Base-by-base conservation (phyloP, 306 rosid species). In the Erythrophleum fordii region DNA sequence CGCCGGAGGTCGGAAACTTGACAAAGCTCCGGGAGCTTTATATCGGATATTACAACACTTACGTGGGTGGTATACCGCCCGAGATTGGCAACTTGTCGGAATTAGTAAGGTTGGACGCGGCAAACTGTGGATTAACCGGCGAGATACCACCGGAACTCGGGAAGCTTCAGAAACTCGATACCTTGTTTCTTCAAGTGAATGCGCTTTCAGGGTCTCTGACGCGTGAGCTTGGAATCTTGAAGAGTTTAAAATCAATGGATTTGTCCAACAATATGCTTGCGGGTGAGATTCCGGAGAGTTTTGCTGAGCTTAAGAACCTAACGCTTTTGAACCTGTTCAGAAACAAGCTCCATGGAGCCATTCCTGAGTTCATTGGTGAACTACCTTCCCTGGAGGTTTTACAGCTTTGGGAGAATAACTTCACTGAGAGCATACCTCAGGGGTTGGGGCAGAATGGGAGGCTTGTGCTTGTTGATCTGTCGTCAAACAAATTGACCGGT, bases 341-440 rank as follows among this genome's bases (percentile, higher is more conserved):
- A 39, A 95, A 95, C 80, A 90, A 83, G 90, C 99, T 95, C 34
- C 93, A 95, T 69, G 99, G 99, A 8, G 91, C 92, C 5, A 95
- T 95, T 80, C 99, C 99, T 0, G 97, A 91, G 80, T 95, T 95
- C 37, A 69, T 95, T 8, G 99, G 97, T 2, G 95, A 83, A 42
- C 68, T 93, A 46, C 97, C 97, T 49, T 83, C 85, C 25, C 73
- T 95, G 23, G 93, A 95, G 80, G 99, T 95, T 0, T 48, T 95
- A 70, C 99, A 93, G 86, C 86, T 95, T 6, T 95, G 97, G 97
- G 97, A 95, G 83, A 95, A 95, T 80, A 95, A 95, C 85, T 92
- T 95, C 90, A 95, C 99, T 0, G 99, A 86, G 0, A 87, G 89
- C 56, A 87, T 95, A 80, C 99, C 99, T 11, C 89, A 68, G 79